phyloP scores from a whole-genome alignment of 2,329 filamentous ascomycete species.

The Lasiodiplodia citricola region DNA sequence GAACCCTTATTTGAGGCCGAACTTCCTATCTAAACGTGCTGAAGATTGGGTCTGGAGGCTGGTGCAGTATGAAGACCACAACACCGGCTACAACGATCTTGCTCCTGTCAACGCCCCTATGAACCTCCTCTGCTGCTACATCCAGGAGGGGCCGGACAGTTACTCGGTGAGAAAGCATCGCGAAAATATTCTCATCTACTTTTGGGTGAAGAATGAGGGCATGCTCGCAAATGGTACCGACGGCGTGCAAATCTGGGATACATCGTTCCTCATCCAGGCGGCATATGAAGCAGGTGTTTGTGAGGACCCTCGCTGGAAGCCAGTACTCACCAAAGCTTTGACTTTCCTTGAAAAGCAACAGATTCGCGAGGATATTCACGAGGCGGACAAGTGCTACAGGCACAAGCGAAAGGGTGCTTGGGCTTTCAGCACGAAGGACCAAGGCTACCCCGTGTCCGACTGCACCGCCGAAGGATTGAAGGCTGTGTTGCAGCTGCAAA shows the following conservation, averaged over 20 bases:
- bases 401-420: conserved; percentile 92
- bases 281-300: conserved; percentile 79
- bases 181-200: conserved; percentile 80
- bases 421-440: conserved; percentile 90
- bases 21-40: conserved; percentile 69
- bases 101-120: conserved; percentile 90
- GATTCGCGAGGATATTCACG: conserved; percentile 79
- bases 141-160: conserved; percentile 79
- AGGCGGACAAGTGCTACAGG: conserved; percentile 82
- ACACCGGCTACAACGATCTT: conserved; percentile 84
- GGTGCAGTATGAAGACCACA: conserved; percentile 89
- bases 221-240: conserved; percentile 97
- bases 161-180: conserved; percentile 75
- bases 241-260: conserved; percentile 98
- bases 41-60: conserved; percentile 83
- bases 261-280: conserved; percentile 84
- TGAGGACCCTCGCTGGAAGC: conserved; percentile 75
- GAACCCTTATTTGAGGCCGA: conserved; percentile 75
- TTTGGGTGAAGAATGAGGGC: conserved; percentile 92
- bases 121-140: conserved; percentile 86
- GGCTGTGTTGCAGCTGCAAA: conserved; percentile 82
- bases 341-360: conserved; percentile 90
- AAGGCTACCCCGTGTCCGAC: conserved; percentile 95
- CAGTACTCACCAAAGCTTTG: conserved; percentile 83
- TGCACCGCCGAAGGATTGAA: conserved; percentile 93